Percentiles rank a stretch among this genome's conserved stretches.
phyloP scores from a whole-genome alignment of 2,329 filamentous ascomycete species.

The Botrytis paeoniae region DNA sequence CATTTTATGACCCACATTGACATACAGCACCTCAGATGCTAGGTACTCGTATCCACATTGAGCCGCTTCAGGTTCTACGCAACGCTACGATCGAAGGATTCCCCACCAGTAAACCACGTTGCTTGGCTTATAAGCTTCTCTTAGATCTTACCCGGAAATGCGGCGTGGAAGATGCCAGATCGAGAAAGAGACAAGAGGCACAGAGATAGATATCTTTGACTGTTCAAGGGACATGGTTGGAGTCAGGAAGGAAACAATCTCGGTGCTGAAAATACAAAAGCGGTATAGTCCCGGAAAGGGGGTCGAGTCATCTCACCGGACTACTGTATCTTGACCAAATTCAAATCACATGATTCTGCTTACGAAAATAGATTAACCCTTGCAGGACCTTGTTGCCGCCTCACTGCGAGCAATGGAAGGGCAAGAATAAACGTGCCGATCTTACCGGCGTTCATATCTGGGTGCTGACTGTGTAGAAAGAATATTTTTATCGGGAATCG shows the following conservation, averaged over 20 bases:
- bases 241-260: not conserved
- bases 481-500: not conserved
- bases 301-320: not conserved
- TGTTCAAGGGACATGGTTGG: not conserved
- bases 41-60: not conserved
- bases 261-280: not conserved
- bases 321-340: not conserved
- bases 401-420: not conserved
- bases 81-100: not conserved
- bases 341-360: not conserved
- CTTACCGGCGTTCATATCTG: not conserved
- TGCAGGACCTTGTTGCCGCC: not conserved
- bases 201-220: no score
- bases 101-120: constrained; percentile 2
- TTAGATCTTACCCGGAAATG: not conserved
- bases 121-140: not conserved
- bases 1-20: not conserved
- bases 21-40: not conserved
- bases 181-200: no score
- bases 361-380: not conserved
- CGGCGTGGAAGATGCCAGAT: no score
- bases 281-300: not conserved
- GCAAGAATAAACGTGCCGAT: not conserved
- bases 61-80: not conserved
- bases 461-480: not conserved